Conservation (phyloP, 768 basidiomycete species). For the Phlebiopsis flavidoalba region DNA sequence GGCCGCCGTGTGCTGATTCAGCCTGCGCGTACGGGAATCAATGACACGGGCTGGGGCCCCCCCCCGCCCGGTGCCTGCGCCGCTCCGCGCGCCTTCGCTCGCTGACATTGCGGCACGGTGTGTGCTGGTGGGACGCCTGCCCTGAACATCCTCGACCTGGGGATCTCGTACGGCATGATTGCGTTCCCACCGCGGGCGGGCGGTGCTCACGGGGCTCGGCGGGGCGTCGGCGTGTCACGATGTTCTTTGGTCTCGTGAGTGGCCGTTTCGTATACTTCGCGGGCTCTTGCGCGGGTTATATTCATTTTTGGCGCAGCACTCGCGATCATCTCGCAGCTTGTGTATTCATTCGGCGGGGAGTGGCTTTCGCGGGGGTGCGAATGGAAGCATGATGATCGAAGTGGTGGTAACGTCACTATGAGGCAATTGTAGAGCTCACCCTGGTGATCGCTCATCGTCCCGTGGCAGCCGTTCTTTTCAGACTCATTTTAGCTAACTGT, state of each 20-base stretch:
- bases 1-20: background rate
- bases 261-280: background rate
- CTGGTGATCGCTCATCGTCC: background rate
- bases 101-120: slow-evolving; percentile 72
- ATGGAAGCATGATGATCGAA: slow-evolving; percentile 98
- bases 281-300: no score
- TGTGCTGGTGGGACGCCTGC: no score
- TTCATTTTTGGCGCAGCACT: slow-evolving; percentile 27
- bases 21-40: no score
- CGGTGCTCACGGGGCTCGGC: slow-evolving; percentile 78
- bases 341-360: slow-evolving; percentile 85
- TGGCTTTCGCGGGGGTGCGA: slow-evolving; percentile 84
- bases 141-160: slow-evolving; percentile 93
- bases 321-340: slow-evolving; percentile 77
- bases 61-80: slow-evolving; percentile 14
- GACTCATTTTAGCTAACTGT: slow-evolving; percentile 76
- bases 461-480: slow-evolving; percentile 89
- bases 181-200: slow-evolving; percentile 86
- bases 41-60: background rate
- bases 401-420: slow-evolving; percentile 68
- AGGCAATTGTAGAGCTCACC: background rate
- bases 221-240: slow-evolving; percentile 89
- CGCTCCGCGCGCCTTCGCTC: no score
- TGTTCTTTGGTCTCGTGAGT: slow-evolving; percentile 87
- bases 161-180: slow-evolving; percentile 96